Base-by-base conservation (phyloP, 2,329 filamentous ascomycete species). In the Colletotrichum sp. region DNA sequence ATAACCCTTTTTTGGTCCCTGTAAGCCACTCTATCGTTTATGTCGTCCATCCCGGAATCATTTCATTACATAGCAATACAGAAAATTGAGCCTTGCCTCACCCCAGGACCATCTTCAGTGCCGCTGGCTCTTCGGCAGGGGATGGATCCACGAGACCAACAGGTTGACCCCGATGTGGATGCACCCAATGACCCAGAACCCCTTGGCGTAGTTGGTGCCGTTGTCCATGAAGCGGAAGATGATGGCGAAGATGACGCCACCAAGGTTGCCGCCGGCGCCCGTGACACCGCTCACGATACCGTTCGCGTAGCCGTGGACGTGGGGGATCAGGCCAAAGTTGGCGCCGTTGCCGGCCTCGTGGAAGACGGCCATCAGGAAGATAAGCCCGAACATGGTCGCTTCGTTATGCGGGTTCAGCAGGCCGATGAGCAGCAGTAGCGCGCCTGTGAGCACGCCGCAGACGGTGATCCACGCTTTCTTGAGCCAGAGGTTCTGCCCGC, bases 291-390 rank as follows among this genome's bases (percentile, higher is more conserved):
- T 95, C 8, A 98, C 90, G 72, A 90, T 83, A 16, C 95, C 96
- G 83, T 98, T 98, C 76, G 95, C 95, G 76, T 90, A 90, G 1
- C 95, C 95, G 84, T 96, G 94, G 2, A 98, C 93, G 82, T 98
- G 96, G 5, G 96, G 95, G 28, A 98, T 93, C 7, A 98, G 89
- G 0, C 95, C 92, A 84, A 97, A 98, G 85, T 95, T 97, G 55
- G 95, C 93, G 1, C 96, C 96, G 82, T 98, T 98, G 57, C 93
- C 93, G 3, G 94, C 95, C 83, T 98, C 95, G 59, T 96, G 85
- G 86, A 98, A 98, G 82, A 98, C 89, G 1, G 94, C 95, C 86
- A 96, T 90, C 12, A 95, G 90, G 2, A 93, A 93, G 10, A 98
- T 87, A 7, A 98, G 91, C 2, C 94, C 95, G 72, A 97, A 92